These are phyloP conservation scores for Chrysoporthe austroafricana DNA, from an alignment of 2,329 filamentous ascomycete species.

Conservation along the genomic window DNA sequence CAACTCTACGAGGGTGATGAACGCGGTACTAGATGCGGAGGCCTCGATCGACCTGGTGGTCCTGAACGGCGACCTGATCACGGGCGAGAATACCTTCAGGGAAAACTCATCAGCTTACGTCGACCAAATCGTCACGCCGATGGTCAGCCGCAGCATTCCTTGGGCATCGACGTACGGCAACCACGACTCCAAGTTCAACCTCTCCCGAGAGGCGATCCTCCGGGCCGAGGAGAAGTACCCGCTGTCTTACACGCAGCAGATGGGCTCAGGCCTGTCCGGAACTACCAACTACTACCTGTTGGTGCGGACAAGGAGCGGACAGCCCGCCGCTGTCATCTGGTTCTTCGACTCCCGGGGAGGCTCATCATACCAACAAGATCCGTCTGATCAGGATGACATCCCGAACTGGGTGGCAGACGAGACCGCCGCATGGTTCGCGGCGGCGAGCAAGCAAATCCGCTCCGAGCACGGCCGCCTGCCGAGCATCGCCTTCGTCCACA, in stretches of 20 bases:
- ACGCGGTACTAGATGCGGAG: slow-evolving; percentile 60
- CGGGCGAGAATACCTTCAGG: slow-evolving; percentile 64
- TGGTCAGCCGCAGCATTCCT: slow-evolving; percentile 56
- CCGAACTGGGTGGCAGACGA: slow-evolving; percentile 51
- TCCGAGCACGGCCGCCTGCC: slow-evolving; percentile 42
- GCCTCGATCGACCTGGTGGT: slow-evolving; percentile 62
- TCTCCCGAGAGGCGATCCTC: slow-evolving; percentile 50
- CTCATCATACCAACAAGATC: slow-evolving; percentile 48
- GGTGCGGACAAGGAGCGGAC: slow-evolving; percentile 34
- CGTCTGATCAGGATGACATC: slow-evolving; percentile 39
- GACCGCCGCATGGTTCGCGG: slow-evolving; percentile 51
- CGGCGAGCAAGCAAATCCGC: slow-evolving; percentile 38
- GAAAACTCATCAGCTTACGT: slow-evolving; percentile 62
- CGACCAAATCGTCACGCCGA: slow-evolving; percentile 61
- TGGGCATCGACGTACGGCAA: slow-evolving; percentile 76
- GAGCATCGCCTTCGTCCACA: slow-evolving; percentile 54
- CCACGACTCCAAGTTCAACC: slow-evolving; percentile 66
- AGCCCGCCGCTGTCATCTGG: slow-evolving; percentile 57
- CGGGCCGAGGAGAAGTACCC: slow-evolving; percentile 39
- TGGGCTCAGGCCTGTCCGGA: slow-evolving; percentile 45
- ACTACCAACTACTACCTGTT: slow-evolving; percentile 54
- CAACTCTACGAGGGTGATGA: slow-evolving; percentile 60
- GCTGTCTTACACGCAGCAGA: slow-evolving; percentile 35
- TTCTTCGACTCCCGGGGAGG: slow-evolving; percentile 73
- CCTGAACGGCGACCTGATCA: slow-evolving; percentile 73